Evolutionary conservation across 305 asterid species (phyloP).

Genomic region (Vinca major): DNA sequence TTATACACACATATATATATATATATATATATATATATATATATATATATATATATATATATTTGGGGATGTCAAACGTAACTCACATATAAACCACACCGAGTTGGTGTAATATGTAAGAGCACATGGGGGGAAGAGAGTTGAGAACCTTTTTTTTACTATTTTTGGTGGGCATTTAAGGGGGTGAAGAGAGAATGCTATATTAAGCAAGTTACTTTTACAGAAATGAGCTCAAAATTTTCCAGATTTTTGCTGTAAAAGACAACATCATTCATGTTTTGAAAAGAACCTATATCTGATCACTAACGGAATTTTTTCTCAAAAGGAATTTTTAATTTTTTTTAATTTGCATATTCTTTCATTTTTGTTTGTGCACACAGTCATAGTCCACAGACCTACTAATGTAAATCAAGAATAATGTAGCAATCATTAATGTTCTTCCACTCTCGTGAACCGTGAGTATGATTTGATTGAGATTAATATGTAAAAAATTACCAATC

Average conservation of each 20-base stretch:
- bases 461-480: too few relatives aligned
- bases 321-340: conserved; percentile 2
- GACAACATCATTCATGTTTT: conserved; percentile 25
- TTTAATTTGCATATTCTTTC: neutral
- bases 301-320: conserved; percentile 12
- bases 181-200: conserved; percentile 13
- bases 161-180: conserved; percentile 31
- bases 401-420: neutral
- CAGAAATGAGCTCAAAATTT: conserved; percentile 19
- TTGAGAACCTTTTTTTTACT: conserved; percentile 25
- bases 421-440: neutral
- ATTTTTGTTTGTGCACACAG: neutral
- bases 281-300: conserved; percentile 18
- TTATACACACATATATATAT: too few relatives aligned
- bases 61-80: neutral
- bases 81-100: neutral
- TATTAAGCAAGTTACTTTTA: conserved; percentile 23
- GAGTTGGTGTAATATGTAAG: neutral
- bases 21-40: neutral
- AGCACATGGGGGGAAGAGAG: conserved; percentile 9
- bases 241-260: conserved; percentile 36
- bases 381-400: neutral
- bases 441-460: too few relatives aligned
- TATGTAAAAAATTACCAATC: too few relatives aligned
- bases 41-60: neutral